Base-by-base conservation (phyloP, 2,329 filamentous ascomycete species). In the Penicillium brevicompactum region DNA sequence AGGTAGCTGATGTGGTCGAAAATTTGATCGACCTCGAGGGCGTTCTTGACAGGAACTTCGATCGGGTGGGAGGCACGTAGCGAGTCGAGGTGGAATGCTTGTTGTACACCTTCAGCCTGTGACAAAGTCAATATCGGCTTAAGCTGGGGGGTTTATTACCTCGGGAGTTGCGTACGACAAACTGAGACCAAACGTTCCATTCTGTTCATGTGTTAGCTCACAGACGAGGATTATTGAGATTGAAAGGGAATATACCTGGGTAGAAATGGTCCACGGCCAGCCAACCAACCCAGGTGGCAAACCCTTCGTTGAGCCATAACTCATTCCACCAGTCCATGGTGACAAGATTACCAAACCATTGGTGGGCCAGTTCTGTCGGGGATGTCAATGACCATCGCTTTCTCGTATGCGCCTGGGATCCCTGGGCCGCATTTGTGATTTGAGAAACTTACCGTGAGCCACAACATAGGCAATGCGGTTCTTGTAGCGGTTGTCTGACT, bases 211-310 rank as follows among this genome's bases (percentile, higher is more conserved):
- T 38, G 53, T 71, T 59, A 72, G 49, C 7, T n/a, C 53, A 32
- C 22, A 46, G 21, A 34, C 42, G 4, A 30, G 27, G 2, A 16
- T 42, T 18, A 5, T 42, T 7, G 8, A 11, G 14, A 34, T 30
- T 10, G 1, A 18, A 51, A 30, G 14, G 6, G 18, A 44, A 21
- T 74, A 60, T 74, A 84, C 82, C 81, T 3, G 94, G 94, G 75
- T 97, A 91, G 52, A 97, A 85, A 70, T 95, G 84, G 70, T 97
- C 91, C 55, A 92, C 86, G 9, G 92, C 92, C 58, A 92, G 84
- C 93, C 93, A 99, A 49, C 93, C 94, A 42, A 97, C 93, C 93
- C 93, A 97, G 3, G 94, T 99, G 41, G 94, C 94, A 70, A 99
- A 99, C 11, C 92, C 92, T 76, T 97, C 93, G 69, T 96, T 96